Conservation (phyloP, 768 basidiomycete species). For the Lactarius quietus region DNA sequence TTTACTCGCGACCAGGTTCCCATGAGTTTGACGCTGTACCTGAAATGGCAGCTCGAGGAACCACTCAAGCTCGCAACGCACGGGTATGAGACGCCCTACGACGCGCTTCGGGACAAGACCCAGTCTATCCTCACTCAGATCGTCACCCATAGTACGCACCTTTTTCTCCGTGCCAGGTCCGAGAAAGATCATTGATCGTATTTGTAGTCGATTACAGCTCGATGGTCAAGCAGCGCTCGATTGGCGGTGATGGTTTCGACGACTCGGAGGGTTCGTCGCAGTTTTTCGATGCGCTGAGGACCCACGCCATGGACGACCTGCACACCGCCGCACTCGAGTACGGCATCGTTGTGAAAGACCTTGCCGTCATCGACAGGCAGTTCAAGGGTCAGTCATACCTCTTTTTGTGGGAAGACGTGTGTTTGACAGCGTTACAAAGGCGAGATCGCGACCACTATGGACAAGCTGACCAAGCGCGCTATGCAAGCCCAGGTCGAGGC, state of each 20-base stretch:
- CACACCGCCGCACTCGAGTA: slow-evolving; percentile 79
- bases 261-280: slow-evolving; percentile 69
- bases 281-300: slow-evolving; percentile 78
- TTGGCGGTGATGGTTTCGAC: slow-evolving; percentile 72
- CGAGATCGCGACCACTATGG: slow-evolving; percentile 82
- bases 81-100: slow-evolving; percentile 81
- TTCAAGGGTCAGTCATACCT: slow-evolving; percentile 55
- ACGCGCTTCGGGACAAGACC: slow-evolving; percentile 75
- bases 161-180: slow-evolving; percentile 30
- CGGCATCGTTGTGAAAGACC: slow-evolving; percentile 78
- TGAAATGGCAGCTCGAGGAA: slow-evolving; percentile 65
- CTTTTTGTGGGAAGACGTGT: not conserved
- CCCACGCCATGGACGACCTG: slow-evolving; percentile 85
- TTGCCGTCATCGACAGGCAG: slow-evolving; percentile 83
- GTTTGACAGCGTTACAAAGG: slow-evolving; percentile 32
- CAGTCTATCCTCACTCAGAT: slow-evolving; percentile 87
- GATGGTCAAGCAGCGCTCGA: slow-evolving; percentile 75
- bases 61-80: slow-evolving; percentile 70
- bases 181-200: not conserved
- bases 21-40: slow-evolving; percentile 76
- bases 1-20: slow-evolving; percentile 88
- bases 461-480: slow-evolving; percentile 78
- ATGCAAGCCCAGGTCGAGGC: slow-evolving; percentile 87
- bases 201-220: slow-evolving; percentile 48
- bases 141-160: slow-evolving; percentile 65